These are phyloP conservation scores for Casaregolazyma lundiana DNA, from an alignment of 1,139 yeast genomes.

Conservation along the genomic window DNA sequence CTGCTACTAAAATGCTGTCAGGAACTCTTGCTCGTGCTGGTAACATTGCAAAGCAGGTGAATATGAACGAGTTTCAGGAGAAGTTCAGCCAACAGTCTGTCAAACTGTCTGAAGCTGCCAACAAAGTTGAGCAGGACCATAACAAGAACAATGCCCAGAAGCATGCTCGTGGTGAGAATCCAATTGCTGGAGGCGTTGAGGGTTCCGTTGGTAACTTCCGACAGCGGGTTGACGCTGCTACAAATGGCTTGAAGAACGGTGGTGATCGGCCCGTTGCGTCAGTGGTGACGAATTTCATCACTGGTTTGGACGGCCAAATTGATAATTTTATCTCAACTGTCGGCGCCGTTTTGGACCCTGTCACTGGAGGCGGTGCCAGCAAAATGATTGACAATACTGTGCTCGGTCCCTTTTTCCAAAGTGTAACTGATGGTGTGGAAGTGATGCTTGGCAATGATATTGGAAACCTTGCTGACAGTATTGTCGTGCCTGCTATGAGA, in stretches of 20 bases:
- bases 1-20: conserved; percentile 20
- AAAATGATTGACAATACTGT: conserved; percentile 14
- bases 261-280: conserved; percentile 28
- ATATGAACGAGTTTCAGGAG: conserved; percentile 12
- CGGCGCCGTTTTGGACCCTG: conserved; percentile 18
- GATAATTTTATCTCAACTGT: conserved; percentile 29
- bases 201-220: conserved; percentile 18
- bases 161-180: background rate
- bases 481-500: conserved; percentile 19
- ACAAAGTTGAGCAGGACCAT: conserved; percentile 8
- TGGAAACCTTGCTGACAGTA: conserved; percentile 18
- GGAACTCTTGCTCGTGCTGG: conserved; percentile 11
- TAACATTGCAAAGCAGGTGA: conserved; percentile 12
- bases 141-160: background rate
- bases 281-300: conserved; percentile 24
- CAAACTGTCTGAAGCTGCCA: conserved; percentile 9
- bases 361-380: conserved; percentile 1
- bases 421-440: conserved; percentile 32
- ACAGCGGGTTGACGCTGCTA: conserved; percentile 21
- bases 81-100: conserved; percentile 13
- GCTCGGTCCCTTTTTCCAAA: conserved; percentile 30
- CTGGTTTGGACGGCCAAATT: conserved; percentile 34
- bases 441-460: conserved; percentile 22
- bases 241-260: conserved; percentile 16
- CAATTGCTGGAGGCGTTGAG: background rate